These are phyloP conservation scores for Saccharum spontaneum DNA, from an alignment of 176 grass and related monocot species.

Conservation along the genomic window DNA sequence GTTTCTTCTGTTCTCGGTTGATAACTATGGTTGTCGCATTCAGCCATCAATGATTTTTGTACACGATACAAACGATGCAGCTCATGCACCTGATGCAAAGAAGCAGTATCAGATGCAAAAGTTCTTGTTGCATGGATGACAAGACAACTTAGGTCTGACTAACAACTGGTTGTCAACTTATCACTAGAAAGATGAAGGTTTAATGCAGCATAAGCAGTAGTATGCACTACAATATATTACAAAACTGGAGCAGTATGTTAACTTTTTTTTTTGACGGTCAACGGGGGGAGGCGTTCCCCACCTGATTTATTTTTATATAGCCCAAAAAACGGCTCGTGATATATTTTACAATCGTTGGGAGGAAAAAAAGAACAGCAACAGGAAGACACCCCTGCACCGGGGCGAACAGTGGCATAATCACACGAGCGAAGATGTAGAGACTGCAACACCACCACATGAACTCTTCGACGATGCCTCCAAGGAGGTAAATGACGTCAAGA, in stretches of 20 bases:
- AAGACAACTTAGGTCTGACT: conserved; percentile 1
- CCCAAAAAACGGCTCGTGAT: no score
- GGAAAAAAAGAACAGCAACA: no score
- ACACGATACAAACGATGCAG: conserved; percentile 66
- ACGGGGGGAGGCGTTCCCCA: no score
- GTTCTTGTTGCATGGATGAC: conserved; percentile 1
- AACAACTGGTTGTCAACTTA: conserved; percentile 16
- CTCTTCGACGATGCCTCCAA: no score
- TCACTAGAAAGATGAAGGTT: conserved; percentile 6
- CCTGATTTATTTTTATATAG: no score
- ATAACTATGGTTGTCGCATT: conserved; percentile 39
- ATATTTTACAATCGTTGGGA: no score
- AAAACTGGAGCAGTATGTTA: not conserved
- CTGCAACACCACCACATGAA: no score
- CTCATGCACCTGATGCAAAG: conserved; percentile 67
- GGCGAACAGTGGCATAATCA: no score
- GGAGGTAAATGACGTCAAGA: no score
- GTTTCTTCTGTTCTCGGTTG: conserved; percentile 40
- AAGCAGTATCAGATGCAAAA: conserved; percentile 13
- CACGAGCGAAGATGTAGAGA: no score
- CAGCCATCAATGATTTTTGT: conserved; percentile 74
- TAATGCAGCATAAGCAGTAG: conserved; percentile 14
- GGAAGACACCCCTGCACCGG: no score
- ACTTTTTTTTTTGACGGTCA: no score
- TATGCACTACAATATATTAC: conserved; percentile 12